Evolutionary conservation across 108 stramenopile genomes (phyloP).

Genomic region (Nannochloropsis granulata): DNA sequence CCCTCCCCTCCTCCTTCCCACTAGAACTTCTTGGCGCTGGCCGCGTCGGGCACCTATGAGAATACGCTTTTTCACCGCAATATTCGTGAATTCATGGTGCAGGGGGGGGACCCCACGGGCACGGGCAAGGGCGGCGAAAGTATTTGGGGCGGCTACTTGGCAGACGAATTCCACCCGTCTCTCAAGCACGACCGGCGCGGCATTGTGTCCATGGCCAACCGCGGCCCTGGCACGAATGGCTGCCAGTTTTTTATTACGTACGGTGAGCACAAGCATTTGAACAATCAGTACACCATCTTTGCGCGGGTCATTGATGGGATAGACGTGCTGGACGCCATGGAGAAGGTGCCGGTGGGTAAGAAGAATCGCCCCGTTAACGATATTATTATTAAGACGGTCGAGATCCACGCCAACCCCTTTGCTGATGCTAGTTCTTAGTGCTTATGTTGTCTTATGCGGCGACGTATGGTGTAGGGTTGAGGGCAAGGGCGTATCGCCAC

Average conservation of each 20-base stretch:
- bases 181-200: conserved; percentile 73
- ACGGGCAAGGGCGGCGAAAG: conserved; percentile 56
- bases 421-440: not conserved
- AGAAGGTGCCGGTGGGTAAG: conserved; percentile 74
- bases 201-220: conserved; percentile 80
- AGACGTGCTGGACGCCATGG: conserved; percentile 83
- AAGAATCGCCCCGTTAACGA: conserved; percentile 69
- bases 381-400: conserved; percentile 60
- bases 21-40: conserved; percentile 67
- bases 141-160: conserved; percentile 89
- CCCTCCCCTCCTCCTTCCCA: not conserved
- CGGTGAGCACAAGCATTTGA: conserved; percentile 75
- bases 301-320: conserved; percentile 78
- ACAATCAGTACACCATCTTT: conserved; percentile 88
- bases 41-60: conserved; percentile 76
- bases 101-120: conserved; percentile 89
- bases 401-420: conserved; percentile 87
- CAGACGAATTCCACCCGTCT: conserved; percentile 84
- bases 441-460: too few species aligned
- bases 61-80: conserved; percentile 78
- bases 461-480: too few species aligned
- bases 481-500: too few species aligned
- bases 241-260: conserved; percentile 89
- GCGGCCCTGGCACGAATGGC: conserved; percentile 65
- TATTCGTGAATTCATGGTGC: conserved; percentile 86